phyloP scores from a whole-genome alignment of 139 green algal species.

The Chlorella ohadii region DNA sequence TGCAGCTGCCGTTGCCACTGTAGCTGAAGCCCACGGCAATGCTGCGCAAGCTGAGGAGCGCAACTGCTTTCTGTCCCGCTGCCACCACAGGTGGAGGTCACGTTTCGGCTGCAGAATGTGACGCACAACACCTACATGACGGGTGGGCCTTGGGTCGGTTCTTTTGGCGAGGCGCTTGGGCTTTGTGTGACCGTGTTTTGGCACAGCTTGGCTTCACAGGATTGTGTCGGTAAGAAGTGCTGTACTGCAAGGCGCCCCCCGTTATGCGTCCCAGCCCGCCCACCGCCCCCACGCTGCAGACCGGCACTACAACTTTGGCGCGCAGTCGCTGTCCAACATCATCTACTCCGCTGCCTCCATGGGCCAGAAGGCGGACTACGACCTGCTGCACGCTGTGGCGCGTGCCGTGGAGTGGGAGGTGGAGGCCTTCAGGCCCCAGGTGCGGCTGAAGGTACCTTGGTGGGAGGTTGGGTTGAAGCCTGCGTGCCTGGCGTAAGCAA shows the following conservation, averaged over 20 bases:
- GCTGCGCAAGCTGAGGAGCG: too few relatives aligned
- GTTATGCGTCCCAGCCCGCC: not conserved
- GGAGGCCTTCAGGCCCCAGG: slow-evolving; percentile 31
- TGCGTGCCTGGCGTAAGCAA: too few relatives aligned
- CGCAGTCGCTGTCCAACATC: slow-evolving; percentile 55
- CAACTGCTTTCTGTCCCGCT: too few relatives aligned
- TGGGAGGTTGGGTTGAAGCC: too few relatives aligned
- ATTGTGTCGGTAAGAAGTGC: too few relatives aligned
- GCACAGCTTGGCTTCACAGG: too few relatives aligned
- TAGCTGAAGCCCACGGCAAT: too few relatives aligned
- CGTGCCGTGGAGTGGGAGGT: slow-evolving; percentile 22
- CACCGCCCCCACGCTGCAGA: not conserved
- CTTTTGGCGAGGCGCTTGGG: too few relatives aligned
- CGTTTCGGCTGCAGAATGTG: not conserved
- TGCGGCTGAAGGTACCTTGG: not conserved
- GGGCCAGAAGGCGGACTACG: slow-evolving; percentile 31
- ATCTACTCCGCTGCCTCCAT: slow-evolving; percentile 62
- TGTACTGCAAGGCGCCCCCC: too few relatives aligned
- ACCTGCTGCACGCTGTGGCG: slow-evolving; percentile 25
- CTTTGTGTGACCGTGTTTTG: too few relatives aligned
- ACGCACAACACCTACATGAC: slow-evolving; percentile 20
- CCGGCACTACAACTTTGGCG: slow-evolving; percentile 32
- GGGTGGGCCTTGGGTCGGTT: not conserved
- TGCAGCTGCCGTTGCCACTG: too few relatives aligned
- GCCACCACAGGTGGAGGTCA: not conserved